phyloP scores from a whole-genome alignment of 306 rosid species.

The barrel medic (Medicago truncatula) region DNA sequence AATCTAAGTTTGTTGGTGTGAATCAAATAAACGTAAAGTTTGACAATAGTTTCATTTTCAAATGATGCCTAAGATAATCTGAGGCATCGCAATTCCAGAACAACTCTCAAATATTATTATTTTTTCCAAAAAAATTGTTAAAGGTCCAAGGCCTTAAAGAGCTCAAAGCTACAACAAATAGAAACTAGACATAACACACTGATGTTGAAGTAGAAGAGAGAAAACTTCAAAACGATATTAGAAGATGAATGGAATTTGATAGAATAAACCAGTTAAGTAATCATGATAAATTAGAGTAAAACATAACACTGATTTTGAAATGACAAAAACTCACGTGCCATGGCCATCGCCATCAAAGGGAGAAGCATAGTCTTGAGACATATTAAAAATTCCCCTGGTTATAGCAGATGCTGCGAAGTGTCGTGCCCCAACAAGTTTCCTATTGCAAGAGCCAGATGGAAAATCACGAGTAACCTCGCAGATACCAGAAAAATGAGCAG shows the following conservation, averaged over 20 bases:
- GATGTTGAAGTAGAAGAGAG: not conserved
- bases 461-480: conserved; percentile 97
- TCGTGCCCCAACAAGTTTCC: conserved; percentile 97
- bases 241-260: not conserved
- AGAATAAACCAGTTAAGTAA: conserved; percentile 14
- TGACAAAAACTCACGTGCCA: conserved; percentile 84
- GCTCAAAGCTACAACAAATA: conserved; percentile 5
- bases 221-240: conserved; percentile 23
- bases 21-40: conserved; percentile 9
- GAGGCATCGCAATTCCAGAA: conserved; percentile 23
- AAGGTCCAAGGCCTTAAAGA: not conserved
- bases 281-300: conserved; percentile 10
- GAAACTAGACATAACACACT: conserved; percentile 19
- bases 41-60: conserved; percentile 29
- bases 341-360: conserved; percentile 99
- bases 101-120: not conserved
- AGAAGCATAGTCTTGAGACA: conserved; percentile 88
- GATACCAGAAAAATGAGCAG: conserved; percentile 79
- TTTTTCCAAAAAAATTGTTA: conserved; percentile 7
- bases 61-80: conserved; percentile 1
- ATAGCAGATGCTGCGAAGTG: conserved; percentile 99
- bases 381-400: conserved; percentile 90
- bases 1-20: not conserved
- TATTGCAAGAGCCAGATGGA: conserved; percentile 96
- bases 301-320: conserved; percentile 28